Evolutionary conservation across 176 grass and related monocot species (phyloP), one percentile per base, ranked within the genome.

Genomic region (Aegilops tauschii): DNA sequence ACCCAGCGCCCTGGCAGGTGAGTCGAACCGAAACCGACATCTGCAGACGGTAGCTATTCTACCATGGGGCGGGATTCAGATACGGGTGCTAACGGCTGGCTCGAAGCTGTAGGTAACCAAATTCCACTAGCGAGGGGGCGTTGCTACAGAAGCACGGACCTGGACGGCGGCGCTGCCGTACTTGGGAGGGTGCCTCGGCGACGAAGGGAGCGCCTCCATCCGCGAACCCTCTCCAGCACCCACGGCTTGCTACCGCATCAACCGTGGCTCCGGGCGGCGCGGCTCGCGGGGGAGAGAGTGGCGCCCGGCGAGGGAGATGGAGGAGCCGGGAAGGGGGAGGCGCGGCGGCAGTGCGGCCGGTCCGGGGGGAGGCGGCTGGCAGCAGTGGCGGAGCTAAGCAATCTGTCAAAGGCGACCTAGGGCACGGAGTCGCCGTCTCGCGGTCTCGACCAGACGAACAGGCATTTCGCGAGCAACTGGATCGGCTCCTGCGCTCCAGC

Each of bases 151-250:
- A 17, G 21, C 12, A 65, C 56, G 40, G 49, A 73, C 76, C 77
- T 73, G 78, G 59, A 81, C 85, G 37, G 49, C 78, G 40, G 78
- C 69, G 40, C 63, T 85, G 44, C n/a, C 74, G 31, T 85, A 85
- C 83, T 85, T 85, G 74, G 74, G 83, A 85, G 83, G 83, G 14
- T 85, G 83, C 83, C 83, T 85, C 61, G 74, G 74, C 61, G 83
- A 78, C 21, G 83, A 83, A 81, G 68, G 77, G 78, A 87, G 77
- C 27, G 31, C 74, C 83, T 85, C 83, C 83, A 85, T 85, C 83
- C 8, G 58, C 34, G 2, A 5, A 28, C 0, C 4, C 59, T 67
- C 59, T 39, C 61, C 77, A 42, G 77, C 21, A 64, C 49, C 66
- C 30, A 37, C 6, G 1, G 4, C 31, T 45, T 58, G 42, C 74